Evolutionary conservation across 2,329 filamentous ascomycete genomes (phyloP).

Genomic region (Colletotrichum sp.): DNA sequence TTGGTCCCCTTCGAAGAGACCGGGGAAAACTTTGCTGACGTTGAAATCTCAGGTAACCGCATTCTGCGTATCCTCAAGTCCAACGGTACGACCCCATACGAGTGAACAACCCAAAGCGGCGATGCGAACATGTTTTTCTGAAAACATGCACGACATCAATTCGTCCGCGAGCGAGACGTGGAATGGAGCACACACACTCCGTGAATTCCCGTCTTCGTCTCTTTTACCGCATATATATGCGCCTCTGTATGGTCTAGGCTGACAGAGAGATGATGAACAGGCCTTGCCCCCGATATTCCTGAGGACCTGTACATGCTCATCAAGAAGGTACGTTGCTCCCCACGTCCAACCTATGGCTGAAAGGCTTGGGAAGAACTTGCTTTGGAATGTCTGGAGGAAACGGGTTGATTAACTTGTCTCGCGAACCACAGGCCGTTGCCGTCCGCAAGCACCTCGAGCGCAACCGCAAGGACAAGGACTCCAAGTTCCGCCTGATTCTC

Average conservation of each 20-base stretch:
- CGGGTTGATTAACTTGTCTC: neutral
- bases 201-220: neutral
- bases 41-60: conserved; percentile 80
- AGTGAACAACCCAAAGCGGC: conserved; percentile 17
- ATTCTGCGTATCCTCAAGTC: conserved; percentile 99
- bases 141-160: neutral
- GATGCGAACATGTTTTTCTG: neutral
- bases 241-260: conserved; percentile 93
- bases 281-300: conserved; percentile 97
- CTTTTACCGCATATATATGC: conserved; percentile 37
- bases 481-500: conserved; percentile 99
- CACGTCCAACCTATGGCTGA: neutral
- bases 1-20: neutral
- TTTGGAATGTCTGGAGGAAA: neutral
- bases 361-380: neutral
- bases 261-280: conserved; percentile 89
- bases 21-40: conserved; percentile 35
- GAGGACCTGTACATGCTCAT: conserved; percentile 99
- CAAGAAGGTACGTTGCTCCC: conserved; percentile 81
- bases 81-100: conserved; percentile 77
- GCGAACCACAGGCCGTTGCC: conserved; percentile 75
- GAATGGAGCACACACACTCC: neutral
- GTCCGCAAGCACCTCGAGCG: conserved; percentile 99
- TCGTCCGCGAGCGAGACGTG: conserved; percentile 3
- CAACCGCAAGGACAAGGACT: conserved; percentile 99